phyloP scores from a whole-genome alignment of 768 basidiomycete genomes.

The Tylopilus sp. region DNA sequence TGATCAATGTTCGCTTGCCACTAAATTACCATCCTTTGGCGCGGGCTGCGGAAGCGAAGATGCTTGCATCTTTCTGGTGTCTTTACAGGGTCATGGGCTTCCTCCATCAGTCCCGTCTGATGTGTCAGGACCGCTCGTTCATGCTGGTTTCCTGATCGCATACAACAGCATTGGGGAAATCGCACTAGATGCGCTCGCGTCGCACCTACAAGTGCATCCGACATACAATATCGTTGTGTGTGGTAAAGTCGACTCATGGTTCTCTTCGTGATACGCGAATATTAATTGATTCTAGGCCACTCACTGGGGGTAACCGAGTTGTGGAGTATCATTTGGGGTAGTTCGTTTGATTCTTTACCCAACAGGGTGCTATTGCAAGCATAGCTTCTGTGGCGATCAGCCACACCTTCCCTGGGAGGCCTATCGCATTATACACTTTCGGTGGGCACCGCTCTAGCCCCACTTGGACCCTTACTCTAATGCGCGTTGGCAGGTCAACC shows the following conservation, averaged over 20 bases:
- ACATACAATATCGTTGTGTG: constrained; percentile 33
- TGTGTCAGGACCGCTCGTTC: constrained; percentile 26
- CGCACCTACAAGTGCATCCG: constrained; percentile 32
- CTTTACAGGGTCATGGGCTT: constrained; percentile 25
- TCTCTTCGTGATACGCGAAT: not conserved
- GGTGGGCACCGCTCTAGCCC: constrained; percentile 28
- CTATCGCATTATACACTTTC: constrained; percentile 40
- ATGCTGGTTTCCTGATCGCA: constrained; percentile 34
- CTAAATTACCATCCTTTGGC: not conserved
- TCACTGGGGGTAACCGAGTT: constrained; percentile 34
- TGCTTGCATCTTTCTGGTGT: constrained; percentile 14
- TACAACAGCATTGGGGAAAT: constrained; percentile 33
- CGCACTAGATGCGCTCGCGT: constrained; percentile 28
- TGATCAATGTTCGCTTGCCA: not conserved
- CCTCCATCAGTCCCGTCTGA: constrained; percentile 10
- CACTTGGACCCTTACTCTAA: not conserved
- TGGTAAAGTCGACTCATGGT: constrained; percentile 19
- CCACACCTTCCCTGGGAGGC: constrained; percentile 26
- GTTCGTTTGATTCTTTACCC: constrained; percentile 4
- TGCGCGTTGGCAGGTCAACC: constrained; percentile 44
- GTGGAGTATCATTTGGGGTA: not conserved
- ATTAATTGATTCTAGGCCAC: constrained; percentile 31
- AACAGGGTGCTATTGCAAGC: constrained; percentile 37
- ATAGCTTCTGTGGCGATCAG: constrained; percentile 35
- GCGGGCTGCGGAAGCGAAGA: constrained; percentile 13